Conservation (phyloP, 192 early-diverging fungal species). For the Allomyces macrogynus region DNA sequence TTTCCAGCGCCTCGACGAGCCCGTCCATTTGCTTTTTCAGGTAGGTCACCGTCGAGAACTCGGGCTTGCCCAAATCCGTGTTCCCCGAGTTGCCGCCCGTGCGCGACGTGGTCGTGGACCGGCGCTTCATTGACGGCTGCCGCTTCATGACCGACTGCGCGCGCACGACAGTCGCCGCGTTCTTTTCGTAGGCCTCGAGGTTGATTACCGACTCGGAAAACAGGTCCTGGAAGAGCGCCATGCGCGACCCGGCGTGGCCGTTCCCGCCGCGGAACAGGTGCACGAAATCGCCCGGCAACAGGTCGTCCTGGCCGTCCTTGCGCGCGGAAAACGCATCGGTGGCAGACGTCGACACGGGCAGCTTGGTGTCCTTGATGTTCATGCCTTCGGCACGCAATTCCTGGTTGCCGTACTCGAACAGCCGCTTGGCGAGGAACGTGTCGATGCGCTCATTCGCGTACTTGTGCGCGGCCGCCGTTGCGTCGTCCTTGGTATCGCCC, state of each 20-base stretch:
- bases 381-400: constrained; percentile 7
- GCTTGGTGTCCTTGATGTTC: constrained; percentile 11
- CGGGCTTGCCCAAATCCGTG: too few relatives aligned
- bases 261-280: constrained; percentile 42
- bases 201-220: background rate
- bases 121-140: background rate
- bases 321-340: constrained; percentile 51
- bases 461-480: constrained; percentile 11
- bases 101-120: background rate
- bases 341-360: constrained; percentile 32
- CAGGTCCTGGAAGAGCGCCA: background rate
- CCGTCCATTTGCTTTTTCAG: background rate
- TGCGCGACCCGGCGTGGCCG: background rate
- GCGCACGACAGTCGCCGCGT: background rate
- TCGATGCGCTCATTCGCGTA: constrained; percentile 49
- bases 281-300: constrained; percentile 59
- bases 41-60: background rate
- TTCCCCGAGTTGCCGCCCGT: background rate
- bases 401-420: constrained; percentile 27
- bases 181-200: background rate
- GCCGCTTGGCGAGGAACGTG: constrained; percentile 30
- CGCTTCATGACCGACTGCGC: background rate
- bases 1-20: background rate
- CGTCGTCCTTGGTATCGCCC: background rate
- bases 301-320: constrained; percentile 48